Base-by-base conservation (phyloP, 2,329 filamentous ascomycete species). In the Calonectria hongkongensis region DNA sequence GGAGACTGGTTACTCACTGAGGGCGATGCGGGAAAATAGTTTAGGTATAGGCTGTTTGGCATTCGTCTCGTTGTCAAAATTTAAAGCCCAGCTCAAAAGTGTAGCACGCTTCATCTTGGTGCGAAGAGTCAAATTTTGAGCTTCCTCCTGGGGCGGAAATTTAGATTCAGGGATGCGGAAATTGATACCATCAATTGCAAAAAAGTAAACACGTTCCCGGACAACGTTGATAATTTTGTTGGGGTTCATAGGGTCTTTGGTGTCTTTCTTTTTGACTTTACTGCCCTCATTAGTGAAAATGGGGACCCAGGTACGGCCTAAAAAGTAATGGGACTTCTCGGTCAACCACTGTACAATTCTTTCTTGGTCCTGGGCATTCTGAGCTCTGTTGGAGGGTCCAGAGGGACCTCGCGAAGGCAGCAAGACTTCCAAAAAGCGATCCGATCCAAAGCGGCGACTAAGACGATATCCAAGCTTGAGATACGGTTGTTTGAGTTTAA, bases 341-440 rank as follows among this genome's bases (percentile, higher is more conserved):
- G 70, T 76, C 3, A 85, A 68, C 83, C 83, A 85, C 12, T 70
- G 56, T 0, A 80, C 70, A 28, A 84, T 79, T 0, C 83, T 75
- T 0, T 84, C 75, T 1, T 81, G 74, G 0, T 82, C 82, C 0
- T 78, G 73, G 0, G 81, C 80, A 3, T 84, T 78, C 1, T 85
- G 77, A 18, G 80, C 83, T 2, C 85, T 70, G 0, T 81, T 62
- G 0, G 73, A 63, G 0, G 83, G 81, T 2, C 76, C 81, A 0
- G 69, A 71, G 7, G 80, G 80, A 1, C 78, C 81, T 0, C 86
- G 83, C 0, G 85, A 84, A 0, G 91, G 90, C 6, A 92, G 83
- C 5, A 86, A 79, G 0, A 93, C 70, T 66, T 92, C 89, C 1
- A 93, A 73, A 56, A 92, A 92, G 0, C 91, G 86, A 74, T 93